A percentile compares a stretch with the other conserved stretches of the same genome.
phyloP scores from a whole-genome alignment of 2,329 filamentous ascomycete species.

The Myotisia sp. region DNA sequence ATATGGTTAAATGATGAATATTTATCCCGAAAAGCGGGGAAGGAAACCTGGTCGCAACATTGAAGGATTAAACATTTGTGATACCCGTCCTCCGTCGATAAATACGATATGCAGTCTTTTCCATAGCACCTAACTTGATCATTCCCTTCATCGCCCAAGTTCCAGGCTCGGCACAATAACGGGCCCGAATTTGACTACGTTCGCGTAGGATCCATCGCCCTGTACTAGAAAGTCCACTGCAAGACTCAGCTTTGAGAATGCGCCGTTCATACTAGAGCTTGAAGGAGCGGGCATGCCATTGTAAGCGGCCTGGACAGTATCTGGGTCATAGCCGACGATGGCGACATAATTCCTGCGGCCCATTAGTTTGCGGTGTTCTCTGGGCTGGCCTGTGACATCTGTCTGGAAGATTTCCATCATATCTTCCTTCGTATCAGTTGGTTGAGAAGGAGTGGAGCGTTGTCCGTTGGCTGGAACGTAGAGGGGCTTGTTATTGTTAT shows the following conservation, averaged over 20 bases:
- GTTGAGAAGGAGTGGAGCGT: constrained; percentile 46
- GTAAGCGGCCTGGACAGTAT: constrained; percentile 45
- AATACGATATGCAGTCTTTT: too few relatives aligned
- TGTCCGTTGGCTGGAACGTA: constrained; percentile 87
- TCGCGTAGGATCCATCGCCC: constrained; percentile 65
- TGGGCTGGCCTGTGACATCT: constrained; percentile 67
- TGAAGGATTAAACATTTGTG: too few relatives aligned
- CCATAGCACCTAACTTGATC: neutral
- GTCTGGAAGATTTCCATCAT: constrained; percentile 99
- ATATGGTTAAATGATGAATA: too few relatives aligned
- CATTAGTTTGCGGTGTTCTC: constrained; percentile 88
- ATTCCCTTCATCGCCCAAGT: constrained; percentile 45
- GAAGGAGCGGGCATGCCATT: constrained; percentile 19
- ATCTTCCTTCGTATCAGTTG: constrained; percentile 91
- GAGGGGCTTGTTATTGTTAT: constrained; percentile 71
- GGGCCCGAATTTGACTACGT: constrained; percentile 88
- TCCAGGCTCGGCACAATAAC: constrained; percentile 84
- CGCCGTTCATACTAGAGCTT: constrained; percentile 13
- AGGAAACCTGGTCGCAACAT: too few relatives aligned
- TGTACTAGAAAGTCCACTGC: constrained; percentile 97
- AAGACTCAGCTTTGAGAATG: constrained; percentile 53
- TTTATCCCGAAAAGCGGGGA: too few relatives aligned
- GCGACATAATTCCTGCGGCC: constrained; percentile 83
- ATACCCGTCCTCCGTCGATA: too few relatives aligned
- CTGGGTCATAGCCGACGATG: constrained; percentile 86